Evolutionary conservation across 441 rosid species (phyloP), one percentile per base, ranked within the genome.

Genomic region (Euphorbia celastroides): DNA sequence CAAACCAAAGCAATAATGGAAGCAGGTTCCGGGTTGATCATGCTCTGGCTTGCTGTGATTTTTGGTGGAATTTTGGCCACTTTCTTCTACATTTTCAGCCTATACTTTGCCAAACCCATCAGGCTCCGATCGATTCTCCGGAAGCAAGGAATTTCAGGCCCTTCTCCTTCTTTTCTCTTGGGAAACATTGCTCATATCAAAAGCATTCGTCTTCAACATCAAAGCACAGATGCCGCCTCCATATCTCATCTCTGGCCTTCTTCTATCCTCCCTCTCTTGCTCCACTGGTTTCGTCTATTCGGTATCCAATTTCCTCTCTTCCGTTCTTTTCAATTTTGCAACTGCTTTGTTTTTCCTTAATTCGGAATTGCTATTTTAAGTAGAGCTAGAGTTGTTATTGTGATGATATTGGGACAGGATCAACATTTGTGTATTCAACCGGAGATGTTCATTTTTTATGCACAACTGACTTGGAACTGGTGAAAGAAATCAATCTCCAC

Each of bases 371-470:
- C 50, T 42, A 42, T 11, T 41, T 41, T 10, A 34, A 34, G 10
- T 34, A 38, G 12, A 5, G 2, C 12, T 41, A 41, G 44, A 10
- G 12, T 41, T 9, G 2, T 41, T 27, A 48, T 13, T 36, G 52
- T 28, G 25, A 7, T 17, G 17, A 6, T 25, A 32, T 14, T 36
- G 26, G 12, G 57, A 64, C 78, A 78, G 86, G 83, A 19, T 70
- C 83, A n/a, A 58, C 64, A 7, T 80, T 83, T 69, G 12, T 72
- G 60, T 82, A 79, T 68, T 79, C 84, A 46, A 72, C 71, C 1
- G 82, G 83, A 57, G 74, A 59, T 42, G 46, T 76, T 30, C 83
- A 75, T 54, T 13, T 63, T 1, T n/a, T 82, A 19, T 78, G 69
- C 73, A 66, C 73, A 14, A 57, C 69, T 1, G 86, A 82, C 48